Conservation (phyloP, 106 monocot genomes). For the Allium sativum region DNA sequence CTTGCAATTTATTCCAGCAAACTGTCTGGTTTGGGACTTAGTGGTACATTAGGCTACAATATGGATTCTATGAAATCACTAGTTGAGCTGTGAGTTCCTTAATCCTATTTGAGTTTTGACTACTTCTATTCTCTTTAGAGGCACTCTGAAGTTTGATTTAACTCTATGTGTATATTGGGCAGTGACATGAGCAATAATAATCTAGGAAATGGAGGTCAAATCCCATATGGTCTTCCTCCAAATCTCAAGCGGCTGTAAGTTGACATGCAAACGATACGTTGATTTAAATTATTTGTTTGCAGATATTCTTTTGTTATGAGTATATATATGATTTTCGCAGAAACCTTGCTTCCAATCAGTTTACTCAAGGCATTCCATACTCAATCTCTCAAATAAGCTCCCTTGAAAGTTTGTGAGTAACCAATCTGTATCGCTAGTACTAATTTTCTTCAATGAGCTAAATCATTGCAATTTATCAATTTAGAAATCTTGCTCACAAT, state of each 20-base stretch:
- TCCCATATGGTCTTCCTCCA: conserved; percentile 59
- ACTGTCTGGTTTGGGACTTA: conserved; percentile 27
- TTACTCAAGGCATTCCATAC: conserved; percentile 42
- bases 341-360: conserved; percentile 45
- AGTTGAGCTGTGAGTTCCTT: conserved; percentile 36
- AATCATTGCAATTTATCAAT: conserved; percentile 6
- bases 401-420: conserved; percentile 44
- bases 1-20: conserved; percentile 7
- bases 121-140: not conserved
- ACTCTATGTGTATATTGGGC: conserved; percentile 6
- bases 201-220: conserved; percentile 35
- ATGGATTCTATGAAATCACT: conserved; percentile 30
- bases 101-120: not conserved
- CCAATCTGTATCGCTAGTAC: not conserved
- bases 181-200: conserved; percentile 72
- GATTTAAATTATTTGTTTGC: not conserved
- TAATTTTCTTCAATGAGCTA: conserved; percentile 9
- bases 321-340: conserved; percentile 17
- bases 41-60: conserved; percentile 25
- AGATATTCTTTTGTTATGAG: not conserved
- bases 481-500: conserved; percentile 26
- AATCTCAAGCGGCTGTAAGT: conserved; percentile 56
- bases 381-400: conserved; percentile 44
- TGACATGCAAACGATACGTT: not conserved
- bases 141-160: not conserved